Evolutionary conservation across 768 basidiomycete species (phyloP).

Genomic region (Candolleomyces efflorescens): DNA sequence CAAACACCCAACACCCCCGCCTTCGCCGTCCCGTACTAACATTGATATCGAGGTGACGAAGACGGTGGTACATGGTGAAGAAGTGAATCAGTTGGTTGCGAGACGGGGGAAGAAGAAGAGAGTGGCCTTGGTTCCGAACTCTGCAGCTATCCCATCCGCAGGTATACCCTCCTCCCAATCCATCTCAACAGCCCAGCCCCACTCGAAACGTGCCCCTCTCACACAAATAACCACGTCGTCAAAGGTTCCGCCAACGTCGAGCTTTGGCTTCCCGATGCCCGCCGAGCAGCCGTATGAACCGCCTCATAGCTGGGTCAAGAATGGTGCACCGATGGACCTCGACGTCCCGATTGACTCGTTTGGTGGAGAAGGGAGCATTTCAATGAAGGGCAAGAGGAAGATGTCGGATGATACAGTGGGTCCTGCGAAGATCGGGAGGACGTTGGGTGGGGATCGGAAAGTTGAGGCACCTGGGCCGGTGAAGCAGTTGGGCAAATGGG

Average conservation of each 20-base stretch:
- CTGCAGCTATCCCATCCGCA: conserved; percentile 17
- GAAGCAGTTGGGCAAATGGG: conserved; percentile 48
- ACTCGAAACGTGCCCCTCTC: conserved; percentile 33
- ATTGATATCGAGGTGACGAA: conserved; percentile 32
- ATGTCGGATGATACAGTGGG: conserved; percentile 35
- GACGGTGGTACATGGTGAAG: conserved; percentile 43
- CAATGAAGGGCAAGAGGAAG: conserved; percentile 48
- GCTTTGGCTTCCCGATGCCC: conserved; percentile 41
- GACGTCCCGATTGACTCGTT: conserved; percentile 53
- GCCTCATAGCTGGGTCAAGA: conserved; percentile 26
- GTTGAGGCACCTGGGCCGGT: conserved; percentile 43
- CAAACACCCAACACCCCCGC: conserved; percentile 22
- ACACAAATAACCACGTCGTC: conserved; percentile 21
- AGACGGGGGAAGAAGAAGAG: conserved; percentile 71
- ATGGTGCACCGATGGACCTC: conserved; percentile 45
- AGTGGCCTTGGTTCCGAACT: conserved; percentile 16
- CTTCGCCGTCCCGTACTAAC: conserved; percentile 23
- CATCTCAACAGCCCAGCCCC: conserved; percentile 16
- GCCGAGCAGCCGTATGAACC: conserved; percentile 46
- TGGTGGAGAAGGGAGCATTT: conserved; percentile 21
- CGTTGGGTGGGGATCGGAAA: conserved; percentile 65
- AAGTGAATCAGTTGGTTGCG: conserved; percentile 70
- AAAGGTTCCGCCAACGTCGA: conserved; percentile 11
- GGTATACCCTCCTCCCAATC: conserved; percentile 16
- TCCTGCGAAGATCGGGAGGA: conserved; percentile 35